phyloP scores from a whole-genome alignment of 169 alveolate genomes.

The Eimeria falciformis region DNA sequence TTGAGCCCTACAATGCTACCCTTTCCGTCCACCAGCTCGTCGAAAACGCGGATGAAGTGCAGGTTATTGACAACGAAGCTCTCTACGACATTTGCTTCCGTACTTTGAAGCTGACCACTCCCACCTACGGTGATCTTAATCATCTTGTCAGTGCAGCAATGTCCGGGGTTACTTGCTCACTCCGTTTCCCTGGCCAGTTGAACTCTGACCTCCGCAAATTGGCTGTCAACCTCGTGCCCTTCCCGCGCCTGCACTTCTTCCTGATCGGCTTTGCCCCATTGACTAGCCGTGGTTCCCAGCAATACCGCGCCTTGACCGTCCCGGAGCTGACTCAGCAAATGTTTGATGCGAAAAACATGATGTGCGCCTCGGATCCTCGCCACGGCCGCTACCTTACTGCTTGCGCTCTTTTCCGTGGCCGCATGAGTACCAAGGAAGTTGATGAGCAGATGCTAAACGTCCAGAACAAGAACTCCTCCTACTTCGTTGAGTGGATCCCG shows the following conservation, averaged over 20 bases:
- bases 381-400: constrained; percentile 99
- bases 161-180: constrained; percentile 98
- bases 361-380: constrained; percentile 99
- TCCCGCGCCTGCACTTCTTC: constrained; percentile 99
- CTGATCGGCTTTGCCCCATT: constrained; percentile 99
- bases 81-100: constrained; percentile 99
- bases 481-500: constrained; percentile 99
- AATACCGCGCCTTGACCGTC: constrained; percentile 98
- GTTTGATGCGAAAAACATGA: constrained; percentile 99
- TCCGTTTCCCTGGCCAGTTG: constrained; percentile 98
- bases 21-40: constrained; percentile 98
- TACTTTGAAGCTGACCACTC: constrained; percentile 95
- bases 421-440: constrained; percentile 99
- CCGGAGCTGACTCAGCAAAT: constrained; percentile 98
- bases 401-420: constrained; percentile 99
- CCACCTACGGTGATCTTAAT: constrained; percentile 94
- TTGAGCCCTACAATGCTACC: constrained; percentile 99
- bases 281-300: constrained; percentile 99
- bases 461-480: constrained; percentile 98
- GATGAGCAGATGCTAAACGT: constrained; percentile 99
- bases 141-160: constrained; percentile 99
- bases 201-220: constrained; percentile 97
- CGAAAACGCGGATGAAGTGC: constrained; percentile 97
- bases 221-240: constrained; percentile 98
- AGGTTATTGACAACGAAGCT: constrained; percentile 98